These are phyloP conservation scores for Nyctanthes arbortristis DNA, from an alignment of 257 asterid genomes.

Conservation along the genomic window DNA sequence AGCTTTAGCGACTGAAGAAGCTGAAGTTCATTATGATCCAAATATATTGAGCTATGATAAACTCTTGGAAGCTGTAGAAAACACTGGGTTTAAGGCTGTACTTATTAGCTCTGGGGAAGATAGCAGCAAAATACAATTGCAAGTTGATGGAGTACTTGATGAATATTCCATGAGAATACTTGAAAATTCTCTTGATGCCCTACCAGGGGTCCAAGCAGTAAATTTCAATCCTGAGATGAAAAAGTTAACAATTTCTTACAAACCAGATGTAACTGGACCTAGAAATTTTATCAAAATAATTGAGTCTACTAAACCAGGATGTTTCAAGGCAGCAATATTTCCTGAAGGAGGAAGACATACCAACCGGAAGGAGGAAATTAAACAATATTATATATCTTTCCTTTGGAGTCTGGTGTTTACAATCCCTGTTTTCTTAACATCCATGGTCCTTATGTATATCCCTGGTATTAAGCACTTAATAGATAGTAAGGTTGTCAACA, in stretches of 20 bases:
- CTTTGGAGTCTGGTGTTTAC: conserved; percentile 61
- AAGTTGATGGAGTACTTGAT: conserved; percentile 35
- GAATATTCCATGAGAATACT: conserved; percentile 32
- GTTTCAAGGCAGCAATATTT: conserved; percentile 39
- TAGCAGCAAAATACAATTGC: conserved; percentile 38
- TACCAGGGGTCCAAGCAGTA: conserved; percentile 47
- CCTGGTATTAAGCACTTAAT: conserved; percentile 47
- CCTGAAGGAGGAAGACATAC: conserved; percentile 41
- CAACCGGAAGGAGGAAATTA: conserved; percentile 38
- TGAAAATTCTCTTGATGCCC: conserved; percentile 32
- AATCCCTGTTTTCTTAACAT: conserved; percentile 53
- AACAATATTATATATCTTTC: conserved; percentile 38
- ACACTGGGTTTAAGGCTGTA: conserved; percentile 48
- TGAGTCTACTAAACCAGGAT: conserved; percentile 36
- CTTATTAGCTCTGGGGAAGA: conserved; percentile 46
- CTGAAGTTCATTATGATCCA: conserved; percentile 52
- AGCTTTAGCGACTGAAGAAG: conserved; percentile 39
- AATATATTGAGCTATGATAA: conserved; percentile 29
- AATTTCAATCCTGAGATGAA: conserved; percentile 24
- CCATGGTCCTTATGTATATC: conserved; percentile 67
- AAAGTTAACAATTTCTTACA: conserved; percentile 42
- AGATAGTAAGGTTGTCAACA: conserved; percentile 47
- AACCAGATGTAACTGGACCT: conserved; percentile 55
- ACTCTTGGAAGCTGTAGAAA: conserved; percentile 37
- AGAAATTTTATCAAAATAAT: conserved; percentile 44